Percentiles rank a stretch among this genome's conserved stretches.
Evolutionary conservation across 2,329 filamentous ascomycete genomes (phyloP).

Genomic region (Cladobotryum protrusum): DNA sequence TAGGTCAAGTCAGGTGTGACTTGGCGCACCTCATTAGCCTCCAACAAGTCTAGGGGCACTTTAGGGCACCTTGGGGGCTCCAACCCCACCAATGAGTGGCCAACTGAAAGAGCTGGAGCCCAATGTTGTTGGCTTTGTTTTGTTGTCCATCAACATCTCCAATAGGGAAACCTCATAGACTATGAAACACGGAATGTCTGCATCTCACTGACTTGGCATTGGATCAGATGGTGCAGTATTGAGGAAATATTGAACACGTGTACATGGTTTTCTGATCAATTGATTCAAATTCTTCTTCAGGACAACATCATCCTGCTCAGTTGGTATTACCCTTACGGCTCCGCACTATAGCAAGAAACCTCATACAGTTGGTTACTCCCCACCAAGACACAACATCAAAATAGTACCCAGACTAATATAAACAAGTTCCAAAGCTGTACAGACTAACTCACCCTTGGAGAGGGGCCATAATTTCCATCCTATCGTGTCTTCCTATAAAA

Average conservation of each 20-base stretch:
- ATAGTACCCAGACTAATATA: slow-evolving; percentile 6
- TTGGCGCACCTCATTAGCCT: too few relatives aligned
- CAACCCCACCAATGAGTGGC: slow-evolving; percentile 2
- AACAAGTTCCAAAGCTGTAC: slow-evolving; percentile 7
- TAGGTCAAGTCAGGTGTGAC: neutral
- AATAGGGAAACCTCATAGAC: too few relatives aligned
- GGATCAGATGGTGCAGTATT: too few relatives aligned
- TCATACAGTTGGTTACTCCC: neutral
- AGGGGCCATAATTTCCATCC: neutral
- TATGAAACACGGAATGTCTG: neutral
- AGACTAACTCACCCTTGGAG: neutral
- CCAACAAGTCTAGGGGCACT: too few relatives aligned
- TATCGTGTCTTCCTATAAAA: slow-evolving; percentile 1
- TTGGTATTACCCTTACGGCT: slow-evolving; percentile 1
- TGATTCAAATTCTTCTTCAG: neutral
- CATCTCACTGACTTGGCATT: too few relatives aligned
- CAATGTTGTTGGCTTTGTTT: too few relatives aligned
- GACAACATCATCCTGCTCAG: neutral
- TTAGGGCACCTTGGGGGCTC: too few relatives aligned
- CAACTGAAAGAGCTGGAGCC: neutral
- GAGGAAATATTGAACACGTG: neutral
- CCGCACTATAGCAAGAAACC: slow-evolving; percentile 8
- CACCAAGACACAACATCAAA: slow-evolving; percentile 6
- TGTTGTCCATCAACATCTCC: too few relatives aligned
- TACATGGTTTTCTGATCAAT: neutral